These are phyloP conservation scores for Cadophora sp. DNA, from an alignment of 2,329 filamentous ascomycete genomes.

Conservation along the genomic window DNA sequence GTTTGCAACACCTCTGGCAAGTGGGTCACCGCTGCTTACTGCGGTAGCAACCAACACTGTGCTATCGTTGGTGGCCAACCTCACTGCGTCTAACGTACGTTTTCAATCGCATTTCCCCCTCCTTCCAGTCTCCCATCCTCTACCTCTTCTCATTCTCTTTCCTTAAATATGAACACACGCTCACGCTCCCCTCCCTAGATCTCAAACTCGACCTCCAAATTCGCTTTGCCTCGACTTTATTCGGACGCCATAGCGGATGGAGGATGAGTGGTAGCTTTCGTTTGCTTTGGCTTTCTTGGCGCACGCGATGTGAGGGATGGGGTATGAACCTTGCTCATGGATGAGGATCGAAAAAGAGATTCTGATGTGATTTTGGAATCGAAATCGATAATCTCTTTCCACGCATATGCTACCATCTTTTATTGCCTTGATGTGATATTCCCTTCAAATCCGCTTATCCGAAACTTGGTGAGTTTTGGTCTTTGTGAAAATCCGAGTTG, in stretches of 20 bases:
- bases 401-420: no score
- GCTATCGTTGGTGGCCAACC: background rate
- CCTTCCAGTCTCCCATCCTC: no score
- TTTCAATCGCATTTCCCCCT: background rate
- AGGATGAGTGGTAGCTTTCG: background rate
- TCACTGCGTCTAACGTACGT: constrained; percentile 6
- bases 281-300: background rate
- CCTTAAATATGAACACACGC: background rate
- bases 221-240: background rate
- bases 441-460: no score
- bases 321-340: background rate
- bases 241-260: background rate
- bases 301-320: background rate
- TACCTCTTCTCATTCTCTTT: background rate
- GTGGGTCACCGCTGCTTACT: constrained; percentile 10
- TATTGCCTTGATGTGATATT: no score
- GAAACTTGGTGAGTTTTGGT: no score
- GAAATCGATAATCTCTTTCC: no score
- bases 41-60: constrained; percentile 6
- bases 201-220: background rate
- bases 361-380: no score
- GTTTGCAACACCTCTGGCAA: constrained; percentile 10
- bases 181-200: background rate
- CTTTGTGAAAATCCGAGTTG: no score
- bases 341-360: no score